phyloP scores from a whole-genome alignment of 129 eudicot genomes.

The Pittosporum tobira region DNA sequence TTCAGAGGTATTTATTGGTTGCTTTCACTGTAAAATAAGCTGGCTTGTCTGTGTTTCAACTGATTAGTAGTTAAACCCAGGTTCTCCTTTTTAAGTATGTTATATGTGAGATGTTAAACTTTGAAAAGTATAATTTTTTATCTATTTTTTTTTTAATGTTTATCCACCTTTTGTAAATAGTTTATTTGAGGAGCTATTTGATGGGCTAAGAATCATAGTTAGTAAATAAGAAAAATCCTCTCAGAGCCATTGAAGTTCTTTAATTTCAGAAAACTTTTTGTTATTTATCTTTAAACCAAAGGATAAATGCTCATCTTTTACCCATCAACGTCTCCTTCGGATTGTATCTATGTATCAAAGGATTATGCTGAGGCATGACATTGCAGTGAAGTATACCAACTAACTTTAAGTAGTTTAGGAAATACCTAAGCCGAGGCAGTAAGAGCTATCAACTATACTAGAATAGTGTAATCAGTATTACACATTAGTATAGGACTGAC shows the following conservation, averaged over 20 bases:
- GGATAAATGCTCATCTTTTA: too few species aligned
- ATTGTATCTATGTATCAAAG: too few species aligned
- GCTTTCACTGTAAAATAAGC: neutral
- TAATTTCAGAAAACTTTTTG: neutral
- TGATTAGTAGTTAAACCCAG: neutral
- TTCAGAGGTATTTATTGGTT: neutral
- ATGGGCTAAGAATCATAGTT: neutral
- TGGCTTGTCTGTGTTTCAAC: too few species aligned
- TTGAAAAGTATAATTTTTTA: neutral
- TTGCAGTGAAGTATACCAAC: too few species aligned
- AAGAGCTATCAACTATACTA: too few species aligned
- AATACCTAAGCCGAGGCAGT: too few species aligned
- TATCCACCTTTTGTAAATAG: neutral
- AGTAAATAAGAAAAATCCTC: neutral
- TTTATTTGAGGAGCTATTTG: neutral
- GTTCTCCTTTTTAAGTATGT: neutral
- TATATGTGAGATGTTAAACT: neutral
- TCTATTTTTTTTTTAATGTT: too few species aligned
- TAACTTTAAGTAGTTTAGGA: too few species aligned
- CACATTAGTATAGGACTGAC: neutral
- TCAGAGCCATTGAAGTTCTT: neutral
- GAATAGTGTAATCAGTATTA: too few species aligned
- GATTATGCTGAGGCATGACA: too few species aligned
- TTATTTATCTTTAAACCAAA: too few species aligned
- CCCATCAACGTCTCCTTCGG: too few species aligned